Evolutionary conservation across 306 rosid genomes (phyloP), one percentile per base, ranked within the genome.

Genomic region (Cicer judaicum): DNA sequence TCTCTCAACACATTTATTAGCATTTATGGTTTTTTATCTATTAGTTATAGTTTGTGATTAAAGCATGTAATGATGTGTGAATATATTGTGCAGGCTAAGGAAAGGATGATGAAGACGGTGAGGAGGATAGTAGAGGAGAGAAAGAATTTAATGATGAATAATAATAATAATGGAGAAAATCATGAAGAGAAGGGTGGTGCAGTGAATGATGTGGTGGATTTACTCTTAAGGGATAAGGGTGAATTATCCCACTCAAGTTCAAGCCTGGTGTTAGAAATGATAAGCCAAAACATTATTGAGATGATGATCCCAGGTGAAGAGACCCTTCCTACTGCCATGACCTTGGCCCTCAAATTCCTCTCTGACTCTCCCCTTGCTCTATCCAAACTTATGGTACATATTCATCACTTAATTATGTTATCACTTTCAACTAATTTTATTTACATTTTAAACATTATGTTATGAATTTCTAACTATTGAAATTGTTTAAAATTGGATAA

Each of bases 291-390:
- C 60, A 85, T 94, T 41, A 69, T 92, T 7, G 97, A 90, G 86
- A 67, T 94, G 87, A 90, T 94, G 93, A 86, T 90, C 55, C 99
- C 97, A 0, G 97, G 99, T 2, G 96, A 92, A 72, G 99, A 94
- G 80, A 94, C 99, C 13, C 88, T 92, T 18, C 97, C 97, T 10
- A 88, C 81, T 14, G 91, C 96, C 8, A 88, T 94, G 90, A 87
- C 99, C 7, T 47, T 88, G 9, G 92, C 95, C 64, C 88, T 92
- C 76, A 84, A 90, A 38, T 92, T 80, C 77, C 93, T 94, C 54
- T 53, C 74, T 52, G 83, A 94, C 77, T 60, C 74, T 34, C 90
- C 97, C 4, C 78, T 67, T 11, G 95, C 90, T 62, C 75, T 94
- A 7, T 75, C 83, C 29, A 78, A 84, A 42, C 59, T 92, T 36